These are phyloP conservation scores for Ophiostoma ips DNA, from an alignment of 2,329 filamentous ascomycete species.

Conservation along the genomic window DNA sequence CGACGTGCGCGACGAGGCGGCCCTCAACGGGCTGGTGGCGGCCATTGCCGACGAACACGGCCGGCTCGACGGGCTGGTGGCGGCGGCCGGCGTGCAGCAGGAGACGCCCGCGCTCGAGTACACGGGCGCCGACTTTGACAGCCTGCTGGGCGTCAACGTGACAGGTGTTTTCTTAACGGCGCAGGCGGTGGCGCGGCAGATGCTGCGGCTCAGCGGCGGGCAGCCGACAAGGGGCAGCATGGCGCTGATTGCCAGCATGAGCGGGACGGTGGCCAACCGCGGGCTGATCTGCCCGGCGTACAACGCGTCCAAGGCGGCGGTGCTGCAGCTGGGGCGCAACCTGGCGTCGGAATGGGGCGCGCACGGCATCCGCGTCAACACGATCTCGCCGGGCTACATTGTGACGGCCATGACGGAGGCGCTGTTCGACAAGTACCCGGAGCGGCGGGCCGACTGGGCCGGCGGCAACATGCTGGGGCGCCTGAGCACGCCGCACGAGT, in stretches of 20 bases:
- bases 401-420: constrained; percentile 71
- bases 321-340: constrained; percentile 57
- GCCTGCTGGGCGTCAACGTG: constrained; percentile 73
- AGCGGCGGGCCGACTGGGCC: constrained; percentile 55
- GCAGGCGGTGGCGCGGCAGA: constrained; percentile 72
- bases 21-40: constrained; percentile 52
- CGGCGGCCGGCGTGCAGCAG: constrained; percentile 60
- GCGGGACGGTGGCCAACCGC: constrained; percentile 50
- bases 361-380: constrained; percentile 66
- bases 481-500: constrained; percentile 54
- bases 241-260: constrained; percentile 58
- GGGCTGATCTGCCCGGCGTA: constrained; percentile 52
- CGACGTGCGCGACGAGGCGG: constrained; percentile 60
- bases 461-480: constrained; percentile 73
- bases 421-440: constrained; percentile 63
- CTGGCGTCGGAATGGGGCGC: constrained; percentile 60
- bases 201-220: constrained; percentile 39
- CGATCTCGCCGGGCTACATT: constrained; percentile 68
- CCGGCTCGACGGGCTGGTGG: constrained; percentile 65
- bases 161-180: constrained; percentile 79
- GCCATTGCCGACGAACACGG: constrained; percentile 57
- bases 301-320: constrained; percentile 63
- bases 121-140: constrained; percentile 56
- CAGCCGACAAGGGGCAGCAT: constrained; percentile 39
- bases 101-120: constrained; percentile 76